Evolutionary conservation across 345 rosid species (phyloP).

Genomic region (Eucalyptus curtisii): DNA sequence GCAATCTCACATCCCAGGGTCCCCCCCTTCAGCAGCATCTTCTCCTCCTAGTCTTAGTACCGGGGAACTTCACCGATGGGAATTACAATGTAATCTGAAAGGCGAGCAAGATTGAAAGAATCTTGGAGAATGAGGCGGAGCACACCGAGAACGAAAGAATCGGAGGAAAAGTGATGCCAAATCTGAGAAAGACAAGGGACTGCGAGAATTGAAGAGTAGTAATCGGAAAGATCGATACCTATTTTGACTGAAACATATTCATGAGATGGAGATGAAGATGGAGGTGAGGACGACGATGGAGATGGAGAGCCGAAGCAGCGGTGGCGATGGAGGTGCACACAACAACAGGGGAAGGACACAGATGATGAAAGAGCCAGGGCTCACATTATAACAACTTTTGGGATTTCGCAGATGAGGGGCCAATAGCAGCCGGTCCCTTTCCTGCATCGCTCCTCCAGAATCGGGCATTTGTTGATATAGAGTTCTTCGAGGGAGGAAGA

Average conservation of each 20-base stretch:
- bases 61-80: not conserved
- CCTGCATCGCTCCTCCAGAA: too few relatives aligned
- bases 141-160: not conserved
- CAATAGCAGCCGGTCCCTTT: too few relatives aligned
- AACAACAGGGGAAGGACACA: too few relatives aligned
- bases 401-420: too few relatives aligned
- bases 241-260: rapidly evolving
- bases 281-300: not conserved
- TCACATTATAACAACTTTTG: rapidly evolving
- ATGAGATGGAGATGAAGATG: too few relatives aligned
- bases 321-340: too few relatives aligned
- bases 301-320: too few relatives aligned
- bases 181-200: not conserved
- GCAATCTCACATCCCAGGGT: not conserved
- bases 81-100: not conserved
- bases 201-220: not conserved
- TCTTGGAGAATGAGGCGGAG: not conserved
- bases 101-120: not conserved
- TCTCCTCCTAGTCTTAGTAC: not conserved
- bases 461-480: rapidly evolving
- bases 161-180: not conserved
- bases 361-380: too few relatives aligned
- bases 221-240: not conserved
- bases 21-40: not conserved
- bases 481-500: too few relatives aligned